phyloP scores from a whole-genome alignment of 2,329 filamentous ascomycete species.

The Tolypocladium nubicola region DNA sequence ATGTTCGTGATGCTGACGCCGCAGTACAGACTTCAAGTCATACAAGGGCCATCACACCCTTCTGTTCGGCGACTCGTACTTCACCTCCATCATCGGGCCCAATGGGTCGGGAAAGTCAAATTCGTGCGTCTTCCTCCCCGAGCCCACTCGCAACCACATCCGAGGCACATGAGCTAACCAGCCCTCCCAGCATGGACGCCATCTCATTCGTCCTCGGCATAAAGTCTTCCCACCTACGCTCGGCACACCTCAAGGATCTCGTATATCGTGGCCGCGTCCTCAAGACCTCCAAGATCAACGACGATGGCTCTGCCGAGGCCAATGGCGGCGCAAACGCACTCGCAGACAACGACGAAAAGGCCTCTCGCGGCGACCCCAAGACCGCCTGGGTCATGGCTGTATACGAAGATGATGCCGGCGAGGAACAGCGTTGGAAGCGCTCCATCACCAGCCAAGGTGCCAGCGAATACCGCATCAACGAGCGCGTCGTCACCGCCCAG shows the following conservation, averaged over 20 bases:
- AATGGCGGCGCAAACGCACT: slow-evolving; percentile 54
- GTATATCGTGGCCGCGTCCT: slow-evolving; percentile 93
- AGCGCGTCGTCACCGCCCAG: slow-evolving; percentile 74
- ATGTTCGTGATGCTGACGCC: slow-evolving; percentile 5
- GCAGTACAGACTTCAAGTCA: slow-evolving; percentile 80
- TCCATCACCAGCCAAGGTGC: slow-evolving; percentile 79
- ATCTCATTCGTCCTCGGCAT: slow-evolving; percentile 98
- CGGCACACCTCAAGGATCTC: slow-evolving; percentile 83
- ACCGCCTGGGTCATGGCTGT: slow-evolving; percentile 99
- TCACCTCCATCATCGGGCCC: slow-evolving; percentile 97
- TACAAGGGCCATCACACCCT: slow-evolving; percentile 95
- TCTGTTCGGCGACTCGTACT: slow-evolving; percentile 94
- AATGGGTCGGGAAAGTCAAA: slow-evolving; percentile 99
- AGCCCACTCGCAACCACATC: background rate
- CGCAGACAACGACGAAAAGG: slow-evolving; percentile 49
- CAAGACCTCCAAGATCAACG: slow-evolving; percentile 85
- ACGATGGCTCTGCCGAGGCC: slow-evolving; percentile 64
- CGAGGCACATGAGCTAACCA: slow-evolving; percentile 1
- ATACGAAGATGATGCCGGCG: slow-evolving; percentile 92
- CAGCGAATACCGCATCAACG: slow-evolving; percentile 96
- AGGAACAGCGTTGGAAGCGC: slow-evolving; percentile 93
- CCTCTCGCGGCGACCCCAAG: slow-evolving; percentile 74
- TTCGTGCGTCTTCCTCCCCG: slow-evolving; percentile 49
- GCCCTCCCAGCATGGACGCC: slow-evolving; percentile 72
- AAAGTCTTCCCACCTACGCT: slow-evolving; percentile 95